Evolutionary conservation across 2,329 filamentous ascomycete species (phyloP), one percentile per base, ranked within the genome.

Genomic region (Diplodia intermedia): DNA sequence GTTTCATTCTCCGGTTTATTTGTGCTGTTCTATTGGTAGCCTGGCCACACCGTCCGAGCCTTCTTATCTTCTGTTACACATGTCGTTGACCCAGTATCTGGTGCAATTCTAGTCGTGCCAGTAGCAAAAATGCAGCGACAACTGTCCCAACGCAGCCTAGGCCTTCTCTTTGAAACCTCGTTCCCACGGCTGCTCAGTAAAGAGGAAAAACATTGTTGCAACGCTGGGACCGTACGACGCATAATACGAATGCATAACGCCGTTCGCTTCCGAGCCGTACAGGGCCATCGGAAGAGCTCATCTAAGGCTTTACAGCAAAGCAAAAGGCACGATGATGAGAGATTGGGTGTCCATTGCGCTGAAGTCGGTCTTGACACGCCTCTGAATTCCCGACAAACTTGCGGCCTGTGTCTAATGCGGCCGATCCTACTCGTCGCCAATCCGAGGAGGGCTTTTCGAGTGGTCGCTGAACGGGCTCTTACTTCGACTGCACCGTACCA

Each of bases 371-470:
- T 38, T 38, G 36, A 38, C 36, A 38, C 9, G 11, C 36, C 9
- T 11, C 11, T 12, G 36, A 20, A 20, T 9, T 20, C 11, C 43
- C 43, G 43, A n/a, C 43, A 20, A 20, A 20, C 8, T 9, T 20
- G 43, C 14, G 43, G n/a, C n/a, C 18, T 20, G n/a, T 20, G 43
- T 47, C 2, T 47, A 20, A 47, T 47, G 18, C 43, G 7, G 18
- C 43, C 43, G 7, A 2, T 4, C 7, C 20, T 63, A 63, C 23
- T 63, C 78, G 7, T 76, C 75, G 36, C 78, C 78, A 40, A 80
- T 79, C 15, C 78, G 71, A 40, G 78, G 78, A 60, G 78, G 77
- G 40, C 74, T 77, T 72, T 76, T 79, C 26, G 75, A 70, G 14
- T 74, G 72, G 11, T 72, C 69, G 4, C 74, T 73, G 69, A 75